Percentiles rank a stretch among this genome's conserved stretches.
Conservation (phyloP, 2,329 filamentous ascomycete genomes). For the Calonectria hawksworthii region DNA sequence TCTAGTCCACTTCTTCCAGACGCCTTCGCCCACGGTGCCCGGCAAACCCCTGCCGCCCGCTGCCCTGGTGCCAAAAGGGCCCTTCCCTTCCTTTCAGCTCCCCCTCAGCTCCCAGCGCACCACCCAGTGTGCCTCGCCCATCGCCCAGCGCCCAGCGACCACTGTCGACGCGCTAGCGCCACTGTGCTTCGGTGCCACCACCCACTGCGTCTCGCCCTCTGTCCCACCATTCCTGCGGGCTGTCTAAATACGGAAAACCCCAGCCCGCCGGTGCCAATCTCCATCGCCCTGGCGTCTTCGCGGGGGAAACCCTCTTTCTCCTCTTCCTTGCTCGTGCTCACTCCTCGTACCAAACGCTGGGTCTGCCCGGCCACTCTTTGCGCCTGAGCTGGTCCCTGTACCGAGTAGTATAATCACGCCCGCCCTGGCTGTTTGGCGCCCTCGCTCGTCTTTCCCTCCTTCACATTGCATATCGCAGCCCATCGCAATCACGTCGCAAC, state of each 20-base stretch:
- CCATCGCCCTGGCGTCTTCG: conserved; percentile 24
- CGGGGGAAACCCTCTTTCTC: conserved; percentile 23
- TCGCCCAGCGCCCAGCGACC: background rate
- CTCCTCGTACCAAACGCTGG: conserved; percentile 11
- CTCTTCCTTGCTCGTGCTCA: conserved; percentile 23
- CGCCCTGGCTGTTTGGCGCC: conserved; percentile 19
- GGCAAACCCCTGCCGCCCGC: conserved; percentile 8
- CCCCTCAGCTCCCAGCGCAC: background rate
- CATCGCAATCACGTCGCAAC: conserved; percentile 16
- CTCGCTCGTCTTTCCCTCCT: conserved; percentile 15
- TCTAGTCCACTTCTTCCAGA: conserved; percentile 23
- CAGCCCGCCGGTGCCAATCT: conserved; percentile 24
- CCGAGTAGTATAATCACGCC: conserved; percentile 25
- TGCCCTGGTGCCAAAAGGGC: background rate
- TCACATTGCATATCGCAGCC: conserved; percentile 21
- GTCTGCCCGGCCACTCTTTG: conserved; percentile 21
- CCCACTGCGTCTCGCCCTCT: background rate
- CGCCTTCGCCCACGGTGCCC: conserved; percentile 9
- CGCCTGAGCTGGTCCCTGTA: conserved; percentile 24
- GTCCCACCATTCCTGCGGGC: conserved; percentile 17
- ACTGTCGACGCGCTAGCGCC: background rate
- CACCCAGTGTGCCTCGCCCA: background rate
- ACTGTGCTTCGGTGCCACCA: conserved; percentile 1
- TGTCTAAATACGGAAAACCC: conserved; percentile 15
- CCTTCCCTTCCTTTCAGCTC: background rate